phyloP scores from a whole-genome alignment of 257 asterid genomes.

The Nicotiana benthamiana region DNA sequence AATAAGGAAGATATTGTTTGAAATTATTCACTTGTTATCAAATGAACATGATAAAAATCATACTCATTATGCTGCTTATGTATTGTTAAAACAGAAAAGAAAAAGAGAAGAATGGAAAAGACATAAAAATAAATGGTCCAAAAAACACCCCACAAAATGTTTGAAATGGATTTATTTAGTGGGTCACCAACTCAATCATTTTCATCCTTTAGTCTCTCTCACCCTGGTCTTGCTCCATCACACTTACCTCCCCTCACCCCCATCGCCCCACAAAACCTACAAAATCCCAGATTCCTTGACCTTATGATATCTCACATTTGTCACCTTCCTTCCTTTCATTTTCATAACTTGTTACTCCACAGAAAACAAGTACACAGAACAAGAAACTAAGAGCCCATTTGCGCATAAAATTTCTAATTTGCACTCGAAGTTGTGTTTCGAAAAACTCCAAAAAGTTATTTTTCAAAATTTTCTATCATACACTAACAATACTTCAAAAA shows the following conservation, averaged over 20 bases:
- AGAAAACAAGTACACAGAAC: neutral
- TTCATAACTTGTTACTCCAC: neutral
- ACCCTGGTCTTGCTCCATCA: neutral
- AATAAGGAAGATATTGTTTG: neutral
- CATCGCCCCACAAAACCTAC: neutral
- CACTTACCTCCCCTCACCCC: neutral
- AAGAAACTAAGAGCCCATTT: too few species aligned
- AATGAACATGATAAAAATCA: neutral
- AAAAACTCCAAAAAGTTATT: too few species aligned
- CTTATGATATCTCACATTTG: neutral
- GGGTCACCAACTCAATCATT: slow-evolving; percentile 3
- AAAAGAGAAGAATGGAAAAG: neutral
- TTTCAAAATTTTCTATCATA: too few species aligned
- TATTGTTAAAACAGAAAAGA: neutral
- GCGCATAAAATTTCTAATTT: too few species aligned
- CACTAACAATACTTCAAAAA: too few species aligned
- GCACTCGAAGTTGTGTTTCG: too few species aligned
- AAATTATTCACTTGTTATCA: neutral
- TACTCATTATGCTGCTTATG: neutral
- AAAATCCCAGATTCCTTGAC: neutral
- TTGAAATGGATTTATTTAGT: neutral
- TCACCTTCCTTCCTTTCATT: neutral
- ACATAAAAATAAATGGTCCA: neutral
- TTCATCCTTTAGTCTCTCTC: neutral
- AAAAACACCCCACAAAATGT: slow-evolving; percentile 2